Percentiles rank a stretch among this genome's conserved stretches.
Conservation (phyloP, 1,139 yeast genomes). For the Yamadazyma dushanensis region DNA sequence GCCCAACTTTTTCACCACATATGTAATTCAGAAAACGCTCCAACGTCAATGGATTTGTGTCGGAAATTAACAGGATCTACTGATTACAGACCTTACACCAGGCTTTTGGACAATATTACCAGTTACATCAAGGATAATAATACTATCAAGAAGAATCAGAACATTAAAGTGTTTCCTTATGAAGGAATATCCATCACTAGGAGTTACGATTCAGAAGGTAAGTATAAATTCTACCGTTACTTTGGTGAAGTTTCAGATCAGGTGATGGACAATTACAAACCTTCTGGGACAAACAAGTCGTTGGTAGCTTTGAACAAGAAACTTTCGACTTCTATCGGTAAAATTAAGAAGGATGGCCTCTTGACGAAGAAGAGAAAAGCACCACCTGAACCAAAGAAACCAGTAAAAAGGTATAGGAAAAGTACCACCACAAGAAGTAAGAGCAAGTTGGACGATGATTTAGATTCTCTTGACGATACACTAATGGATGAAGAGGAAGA, state of each 20-base stretch:
- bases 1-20: slow-evolving; percentile 59
- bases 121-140: slow-evolving; percentile 29
- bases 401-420: background rate
- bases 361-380: slow-evolving; percentile 15
- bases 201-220: slow-evolving; percentile 72
- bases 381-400: background rate
- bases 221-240: slow-evolving; percentile 70
- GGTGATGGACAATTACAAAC: slow-evolving; percentile 6
- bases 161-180: slow-evolving; percentile 22
- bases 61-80: slow-evolving; percentile 52
- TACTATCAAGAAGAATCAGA: slow-evolving; percentile 23
- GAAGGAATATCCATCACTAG: slow-evolving; percentile 45
- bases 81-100: slow-evolving; percentile 50
- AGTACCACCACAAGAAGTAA: background rate
- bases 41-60: slow-evolving; percentile 56
- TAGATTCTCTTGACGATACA: background rate
- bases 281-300: background rate
- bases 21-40: slow-evolving; percentile 44
- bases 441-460: background rate
- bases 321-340: slow-evolving; percentile 24
- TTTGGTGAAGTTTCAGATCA: slow-evolving; percentile 28
- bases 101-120: slow-evolving; percentile 50
- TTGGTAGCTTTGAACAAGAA: slow-evolving; percentile 22
- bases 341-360: slow-evolving; percentile 11
- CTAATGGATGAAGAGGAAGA: too few relatives aligned